phyloP scores from a whole-genome alignment of 208 protist genomes.

The Trypanosoma scelopori region DNA sequence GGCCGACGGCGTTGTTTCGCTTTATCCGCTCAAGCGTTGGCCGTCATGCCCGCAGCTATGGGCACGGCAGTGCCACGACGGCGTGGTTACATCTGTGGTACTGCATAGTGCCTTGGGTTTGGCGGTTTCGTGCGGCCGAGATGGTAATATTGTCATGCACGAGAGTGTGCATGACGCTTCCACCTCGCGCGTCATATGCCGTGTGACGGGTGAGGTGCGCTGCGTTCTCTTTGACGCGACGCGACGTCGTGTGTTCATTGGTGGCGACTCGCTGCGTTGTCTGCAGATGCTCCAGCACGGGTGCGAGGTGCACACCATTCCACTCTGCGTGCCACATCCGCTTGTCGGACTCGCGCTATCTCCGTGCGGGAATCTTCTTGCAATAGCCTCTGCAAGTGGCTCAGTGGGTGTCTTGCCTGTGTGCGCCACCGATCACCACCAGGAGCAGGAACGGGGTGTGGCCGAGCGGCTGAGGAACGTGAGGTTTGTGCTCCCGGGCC shows the following conservation, averaged over 20 bases:
- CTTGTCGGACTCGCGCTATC: constrained; percentile 63
- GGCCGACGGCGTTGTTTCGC: constrained; percentile 68
- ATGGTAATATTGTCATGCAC: constrained; percentile 77
- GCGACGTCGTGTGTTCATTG: constrained; percentile 72
- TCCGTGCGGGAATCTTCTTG: constrained; percentile 59
- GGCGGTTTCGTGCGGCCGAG: constrained; percentile 66
- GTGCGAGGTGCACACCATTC: constrained; percentile 55
- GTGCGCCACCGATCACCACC: neutral
- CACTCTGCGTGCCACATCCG: constrained; percentile 62
- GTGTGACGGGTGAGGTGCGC: constrained; percentile 78
- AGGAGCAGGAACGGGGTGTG: neutral
- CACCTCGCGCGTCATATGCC: constrained; percentile 68
- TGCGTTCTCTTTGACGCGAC: constrained; percentile 62
- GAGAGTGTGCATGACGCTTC: constrained; percentile 40
- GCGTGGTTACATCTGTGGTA: constrained; percentile 57
- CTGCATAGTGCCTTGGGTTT: constrained; percentile 50
- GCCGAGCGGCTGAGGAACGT: constrained; percentile 10
- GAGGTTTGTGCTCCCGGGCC: constrained; percentile 31
- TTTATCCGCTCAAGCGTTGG: constrained; percentile 54
- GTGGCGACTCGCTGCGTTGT: constrained; percentile 80
- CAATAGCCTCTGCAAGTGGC: constrained; percentile 63
- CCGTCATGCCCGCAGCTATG: constrained; percentile 46
- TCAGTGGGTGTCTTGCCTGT: constrained; percentile 44
- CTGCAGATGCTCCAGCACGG: constrained; percentile 45
- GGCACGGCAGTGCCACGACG: constrained; percentile 70